Percentiles rank a stretch among this genome's conserved stretches.
Evolutionary conservation across 495 filamentous ascomycete species (phyloP).

Genomic region (Penicillium lagena): DNA sequence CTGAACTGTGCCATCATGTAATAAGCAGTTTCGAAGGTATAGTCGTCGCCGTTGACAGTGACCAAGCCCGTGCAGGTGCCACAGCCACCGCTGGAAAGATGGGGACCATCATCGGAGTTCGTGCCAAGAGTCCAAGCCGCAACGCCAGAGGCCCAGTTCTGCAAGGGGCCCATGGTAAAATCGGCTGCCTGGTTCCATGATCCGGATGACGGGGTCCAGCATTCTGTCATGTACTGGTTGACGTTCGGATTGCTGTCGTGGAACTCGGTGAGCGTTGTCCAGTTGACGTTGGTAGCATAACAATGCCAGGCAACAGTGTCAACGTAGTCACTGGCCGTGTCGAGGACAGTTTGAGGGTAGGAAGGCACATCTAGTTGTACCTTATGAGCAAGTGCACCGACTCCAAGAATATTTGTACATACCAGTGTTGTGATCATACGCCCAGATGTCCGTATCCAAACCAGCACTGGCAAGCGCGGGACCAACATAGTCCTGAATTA

Average conservation of each 20-base stretch:
- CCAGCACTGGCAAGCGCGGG: slow-evolving; percentile 37
- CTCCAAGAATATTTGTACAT: not conserved
- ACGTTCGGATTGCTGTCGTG: slow-evolving; percentile 36
- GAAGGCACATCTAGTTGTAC: slow-evolving; percentile 20
- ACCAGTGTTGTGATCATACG: slow-evolving; percentile 54
- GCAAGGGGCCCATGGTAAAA: slow-evolving; percentile 50
- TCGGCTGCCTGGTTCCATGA: slow-evolving; percentile 44
- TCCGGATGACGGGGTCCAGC: slow-evolving; percentile 41
- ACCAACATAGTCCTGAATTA: slow-evolving; percentile 44
- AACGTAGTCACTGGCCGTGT: slow-evolving; percentile 35
- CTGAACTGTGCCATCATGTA: slow-evolving; percentile 54
- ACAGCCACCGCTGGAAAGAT: slow-evolving; percentile 43
- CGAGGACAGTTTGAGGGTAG: slow-evolving; percentile 44
- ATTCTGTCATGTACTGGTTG: slow-evolving; percentile 55
- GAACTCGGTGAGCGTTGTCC: slow-evolving; percentile 44
- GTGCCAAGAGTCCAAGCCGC: slow-evolving; percentile 51
- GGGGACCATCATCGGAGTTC: slow-evolving; percentile 43
- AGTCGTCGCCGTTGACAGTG: slow-evolving; percentile 36
- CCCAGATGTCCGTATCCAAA: slow-evolving; percentile 42
- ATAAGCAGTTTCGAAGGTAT: slow-evolving; percentile 42
- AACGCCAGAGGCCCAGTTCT: slow-evolving; percentile 49
- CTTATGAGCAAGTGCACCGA: too few species aligned
- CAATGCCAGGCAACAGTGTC: slow-evolving; percentile 51
- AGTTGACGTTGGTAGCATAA: slow-evolving; percentile 41
- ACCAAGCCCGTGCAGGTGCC: slow-evolving; percentile 44